These are phyloP conservation scores for Canariomyces notabilis DNA, from an alignment of 2,329 filamentous ascomycete genomes.

Conservation along the genomic window DNA sequence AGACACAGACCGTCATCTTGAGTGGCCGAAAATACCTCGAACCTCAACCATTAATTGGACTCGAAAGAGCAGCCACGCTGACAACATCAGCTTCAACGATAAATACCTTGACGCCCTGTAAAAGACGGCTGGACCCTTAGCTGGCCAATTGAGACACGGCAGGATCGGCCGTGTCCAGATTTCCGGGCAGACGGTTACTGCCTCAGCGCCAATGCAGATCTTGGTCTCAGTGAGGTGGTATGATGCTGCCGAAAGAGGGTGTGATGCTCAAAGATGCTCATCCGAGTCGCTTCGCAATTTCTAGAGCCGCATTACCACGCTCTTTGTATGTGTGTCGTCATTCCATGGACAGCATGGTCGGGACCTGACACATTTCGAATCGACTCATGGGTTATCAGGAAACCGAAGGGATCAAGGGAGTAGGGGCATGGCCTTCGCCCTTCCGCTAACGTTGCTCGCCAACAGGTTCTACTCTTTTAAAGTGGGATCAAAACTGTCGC, in stretches of 20 bases:
- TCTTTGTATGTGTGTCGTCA: too few species aligned
- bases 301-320: too few species aligned
- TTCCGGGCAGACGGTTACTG: conserved; percentile 5
- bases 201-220: conserved; percentile 10
- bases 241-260: conserved; percentile 12
- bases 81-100: neutral
- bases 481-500: too few species aligned
- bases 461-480: too few species aligned
- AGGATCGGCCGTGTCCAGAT: conserved; percentile 1
- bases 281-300: conserved; percentile 14
- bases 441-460: too few species aligned
- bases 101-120: neutral
- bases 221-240: conserved; percentile 9
- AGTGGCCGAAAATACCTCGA: neutral
- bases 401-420: too few species aligned
- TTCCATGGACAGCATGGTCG: too few species aligned
- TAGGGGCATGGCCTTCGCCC: too few species aligned
- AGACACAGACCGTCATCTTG: neutral
- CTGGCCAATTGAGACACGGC: conserved; percentile 8
- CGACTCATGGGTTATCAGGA: too few species aligned
- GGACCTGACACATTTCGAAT: too few species aligned
- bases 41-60: neutral
- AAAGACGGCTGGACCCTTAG: neutral
- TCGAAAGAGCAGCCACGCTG: neutral
- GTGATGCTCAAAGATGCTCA: conserved; percentile 18